Conservation (phyloP, 306 rosid species). For the Sphenostylis stenocarpa region DNA sequence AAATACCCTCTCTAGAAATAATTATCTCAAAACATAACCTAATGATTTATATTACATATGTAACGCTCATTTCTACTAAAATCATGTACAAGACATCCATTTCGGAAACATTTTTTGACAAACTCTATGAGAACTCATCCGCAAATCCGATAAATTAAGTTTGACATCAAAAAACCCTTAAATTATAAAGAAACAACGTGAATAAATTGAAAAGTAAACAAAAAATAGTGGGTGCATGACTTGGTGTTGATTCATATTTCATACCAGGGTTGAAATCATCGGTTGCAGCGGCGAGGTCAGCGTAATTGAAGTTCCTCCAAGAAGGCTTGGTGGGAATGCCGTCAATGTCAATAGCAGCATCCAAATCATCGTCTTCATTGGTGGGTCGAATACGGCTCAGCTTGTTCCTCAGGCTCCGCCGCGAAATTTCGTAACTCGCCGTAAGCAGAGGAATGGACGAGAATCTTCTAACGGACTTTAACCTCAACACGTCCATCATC, state of each 20-base stretch:
- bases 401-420: constrained; percentile 51
- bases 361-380: constrained; percentile 10
- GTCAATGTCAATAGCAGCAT: constrained; percentile 23
- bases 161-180: not conserved
- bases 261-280: constrained; percentile 56
- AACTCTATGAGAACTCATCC: not conserved
- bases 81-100: not conserved
- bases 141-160: not conserved
- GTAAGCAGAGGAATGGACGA: constrained; percentile 57
- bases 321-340: constrained; percentile 53
- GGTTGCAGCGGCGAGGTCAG: constrained; percentile 66
- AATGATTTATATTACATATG: not conserved
- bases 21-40: not conserved
- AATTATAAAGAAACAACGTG: not conserved
- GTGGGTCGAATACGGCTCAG: constrained; percentile 51
- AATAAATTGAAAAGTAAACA: too few species aligned
- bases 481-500: constrained; percentile 56
- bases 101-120: not conserved
- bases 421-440: constrained; percentile 48
- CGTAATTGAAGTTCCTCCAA: constrained; percentile 57
- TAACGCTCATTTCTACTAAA: not conserved
- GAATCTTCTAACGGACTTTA: constrained; percentile 55
- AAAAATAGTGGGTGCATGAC: too few species aligned
- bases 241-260: constrained; percentile 23
- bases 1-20: not conserved